Evolutionary conservation across 495 filamentous ascomycete species (phyloP), one percentile per base, ranked within the genome.

Genomic region (Amphirosellinia nigrospora): DNA sequence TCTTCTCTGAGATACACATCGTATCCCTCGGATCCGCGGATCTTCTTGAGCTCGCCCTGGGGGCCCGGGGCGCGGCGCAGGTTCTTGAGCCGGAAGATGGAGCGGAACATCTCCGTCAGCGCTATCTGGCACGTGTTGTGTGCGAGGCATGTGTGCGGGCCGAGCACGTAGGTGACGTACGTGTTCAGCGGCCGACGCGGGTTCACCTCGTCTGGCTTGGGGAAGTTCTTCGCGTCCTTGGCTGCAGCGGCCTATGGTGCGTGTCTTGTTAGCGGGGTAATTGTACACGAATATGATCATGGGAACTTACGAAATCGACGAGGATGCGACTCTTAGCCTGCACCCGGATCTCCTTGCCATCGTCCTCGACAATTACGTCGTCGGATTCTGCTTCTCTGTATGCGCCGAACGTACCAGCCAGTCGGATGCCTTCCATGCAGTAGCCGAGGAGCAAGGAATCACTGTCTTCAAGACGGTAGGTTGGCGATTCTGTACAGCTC

Each of bases 1-100:
- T 96, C 91, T 78, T 92, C 88, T 63, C 88, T 87, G 82, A 97
- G 85, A 72, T 94, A 96, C 32, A 89, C 77, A 32, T 87, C 87
- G 75, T 86, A 88, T 0, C 87, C 90, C 19, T 85, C 89, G 3
- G 84, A 82, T 46, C 83, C 84, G 0, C 82, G 79, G 13, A 94
- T 82, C 82, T 89, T 91, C 85, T 94, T 94, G 59, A 96, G 78
- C 73, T 89, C 78, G 0, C 93, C 93, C 80, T 91, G 87, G 1
- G 84, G 82, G 2, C 93, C 93, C 0, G 86, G 79, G 0, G 89
- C 92, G 65, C 89, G 86, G n/a, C 90, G 84, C n/a, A 96, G 78
- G n/a, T 83, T 85, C 60, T 81, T 86, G 55, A 90, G 77, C 38
- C 86, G 87, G 71, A 93, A 87, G 46, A 91, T 81, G 56, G 88